Evolutionary conservation across 805 yeast species (phyloP).

Genomic region (Candida insectorum): DNA sequence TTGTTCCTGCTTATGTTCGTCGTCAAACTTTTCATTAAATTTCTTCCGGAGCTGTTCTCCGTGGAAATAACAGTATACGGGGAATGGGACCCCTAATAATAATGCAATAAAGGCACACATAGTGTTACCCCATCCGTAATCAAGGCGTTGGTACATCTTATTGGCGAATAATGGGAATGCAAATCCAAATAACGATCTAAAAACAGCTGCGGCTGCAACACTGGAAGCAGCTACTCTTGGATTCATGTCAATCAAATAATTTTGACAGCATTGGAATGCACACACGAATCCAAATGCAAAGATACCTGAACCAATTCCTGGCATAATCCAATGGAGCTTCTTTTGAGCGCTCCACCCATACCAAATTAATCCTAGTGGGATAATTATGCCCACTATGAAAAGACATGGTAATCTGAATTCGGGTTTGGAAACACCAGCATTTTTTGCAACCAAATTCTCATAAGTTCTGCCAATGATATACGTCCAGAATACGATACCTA

Average conservation of each 20-base stretch:
- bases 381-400: conserved; percentile 45
- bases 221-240: conserved; percentile 67
- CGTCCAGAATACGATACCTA: conserved; percentile 52
- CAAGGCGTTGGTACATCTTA: conserved; percentile 52
- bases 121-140: conserved; percentile 72
- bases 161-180: conserved; percentile 65
- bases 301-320: conserved; percentile 56
- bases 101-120: conserved; percentile 57
- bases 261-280: conserved; percentile 65
- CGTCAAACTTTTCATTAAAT: conserved; percentile 52
- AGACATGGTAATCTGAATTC: conserved; percentile 57
- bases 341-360: conserved; percentile 70
- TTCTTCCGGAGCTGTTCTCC: conserved; percentile 59
- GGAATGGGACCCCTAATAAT: conserved; percentile 65
- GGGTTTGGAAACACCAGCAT: conserved; percentile 56
- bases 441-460: conserved; percentile 30
- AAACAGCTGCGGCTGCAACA: conserved; percentile 64
- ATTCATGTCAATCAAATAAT: conserved; percentile 69
- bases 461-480: conserved; percentile 40
- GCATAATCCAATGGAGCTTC: conserved; percentile 58
- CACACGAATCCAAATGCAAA: conserved; percentile 59
- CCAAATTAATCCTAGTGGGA: conserved; percentile 63
- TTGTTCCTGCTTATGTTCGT: conserved; percentile 35
- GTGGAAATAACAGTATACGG: conserved; percentile 50
- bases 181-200: conserved; percentile 66